Evolutionary conservation across 2,329 filamentous ascomycete genomes (phyloP).

Genomic region (Fusarium stilboides): DNA sequence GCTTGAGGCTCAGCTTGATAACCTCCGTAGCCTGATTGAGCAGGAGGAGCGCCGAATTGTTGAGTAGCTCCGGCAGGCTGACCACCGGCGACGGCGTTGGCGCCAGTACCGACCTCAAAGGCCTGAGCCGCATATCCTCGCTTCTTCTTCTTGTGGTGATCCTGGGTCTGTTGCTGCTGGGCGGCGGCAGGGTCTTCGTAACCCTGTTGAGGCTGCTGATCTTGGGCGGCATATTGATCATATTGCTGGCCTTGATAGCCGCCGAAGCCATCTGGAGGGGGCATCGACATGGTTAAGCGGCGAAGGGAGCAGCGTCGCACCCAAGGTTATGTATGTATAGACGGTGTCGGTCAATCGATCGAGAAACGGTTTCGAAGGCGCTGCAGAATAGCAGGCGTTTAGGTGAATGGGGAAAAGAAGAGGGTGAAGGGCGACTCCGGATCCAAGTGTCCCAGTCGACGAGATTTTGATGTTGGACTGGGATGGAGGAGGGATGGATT

Average conservation of each 20-base stretch:
- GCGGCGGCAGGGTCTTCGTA: slow-evolving; percentile 54
- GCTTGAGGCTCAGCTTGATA: slow-evolving; percentile 69
- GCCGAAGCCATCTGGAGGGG: slow-evolving; percentile 66
- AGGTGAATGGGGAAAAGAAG: slow-evolving; percentile 6
- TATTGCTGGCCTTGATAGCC: slow-evolving; percentile 53
- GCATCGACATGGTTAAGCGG: slow-evolving; percentile 68
- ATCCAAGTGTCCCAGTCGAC: slow-evolving; percentile 46
- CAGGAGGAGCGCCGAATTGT: slow-evolving; percentile 64
- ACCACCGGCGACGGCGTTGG: slow-evolving; percentile 77
- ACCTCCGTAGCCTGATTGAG: slow-evolving; percentile 69
- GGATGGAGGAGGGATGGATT: slow-evolving; percentile 40
- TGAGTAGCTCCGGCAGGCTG: slow-evolving; percentile 57
- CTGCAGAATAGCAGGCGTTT: slow-evolving; percentile 30
- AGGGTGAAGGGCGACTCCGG: slow-evolving; percentile 33
- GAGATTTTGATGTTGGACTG: slow-evolving; percentile 39
- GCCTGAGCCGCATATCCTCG: slow-evolving; percentile 94
- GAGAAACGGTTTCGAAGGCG: slow-evolving; percentile 15
- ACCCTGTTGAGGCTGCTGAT: slow-evolving; percentile 60
- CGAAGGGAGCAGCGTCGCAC: slow-evolving; percentile 49
- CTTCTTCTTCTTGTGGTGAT: slow-evolving; percentile 85
- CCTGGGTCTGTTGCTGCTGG: slow-evolving; percentile 47
- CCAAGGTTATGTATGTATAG: slow-evolving; percentile 33
- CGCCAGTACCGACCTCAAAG: slow-evolving; percentile 91
- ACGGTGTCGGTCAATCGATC: slow-evolving; percentile 37
- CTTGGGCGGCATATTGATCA: slow-evolving; percentile 62